Evolutionary conservation across 805 yeast genomes (phyloP).

Genomic region (Kluyveromyces aestuarii): DNA sequence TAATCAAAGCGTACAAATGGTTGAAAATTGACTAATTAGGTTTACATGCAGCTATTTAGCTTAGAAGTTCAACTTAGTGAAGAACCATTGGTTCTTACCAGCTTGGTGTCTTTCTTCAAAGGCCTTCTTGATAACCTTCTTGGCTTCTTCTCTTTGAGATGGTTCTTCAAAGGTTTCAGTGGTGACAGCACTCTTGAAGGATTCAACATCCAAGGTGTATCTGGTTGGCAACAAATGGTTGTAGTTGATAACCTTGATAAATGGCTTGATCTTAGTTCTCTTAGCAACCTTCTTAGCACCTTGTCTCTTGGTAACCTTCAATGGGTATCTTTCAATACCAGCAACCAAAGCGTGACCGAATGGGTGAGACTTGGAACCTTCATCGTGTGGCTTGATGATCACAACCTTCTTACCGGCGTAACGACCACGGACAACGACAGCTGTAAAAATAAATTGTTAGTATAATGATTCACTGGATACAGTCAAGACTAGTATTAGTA

Average conservation of each 20-base stretch:
- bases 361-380: conserved; percentile 97
- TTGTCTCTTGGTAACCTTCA: conserved; percentile 90
- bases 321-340: conserved; percentile 98
- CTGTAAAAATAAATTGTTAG: conserved; percentile 35
- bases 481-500: background rate
- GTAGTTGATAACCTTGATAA: conserved; percentile 98
- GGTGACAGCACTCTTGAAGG: conserved; percentile 84
- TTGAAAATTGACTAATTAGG: conserved; percentile 5
- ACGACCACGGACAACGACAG: conserved; percentile 99
- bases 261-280: conserved; percentile 98
- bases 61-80: conserved; percentile 94
- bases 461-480: conserved; percentile 5
- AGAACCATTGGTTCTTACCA: conserved; percentile 99
- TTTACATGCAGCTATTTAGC: conserved; percentile 8
- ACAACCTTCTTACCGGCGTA: conserved; percentile 99
- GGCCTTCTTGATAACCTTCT: conserved; percentile 97
- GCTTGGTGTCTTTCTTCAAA: conserved; percentile 99
- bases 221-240: conserved; percentile 99
- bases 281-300: conserved; percentile 94
- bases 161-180: conserved; percentile 95
- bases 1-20: conserved; percentile 2
- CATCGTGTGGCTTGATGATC: conserved; percentile 96
- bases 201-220: conserved; percentile 95
- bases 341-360: conserved; percentile 99
- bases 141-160: conserved; percentile 97